These are phyloP conservation scores for Beta corolliflora DNA, from an alignment of 179 eudicot genomes.

Conservation along the genomic window DNA sequence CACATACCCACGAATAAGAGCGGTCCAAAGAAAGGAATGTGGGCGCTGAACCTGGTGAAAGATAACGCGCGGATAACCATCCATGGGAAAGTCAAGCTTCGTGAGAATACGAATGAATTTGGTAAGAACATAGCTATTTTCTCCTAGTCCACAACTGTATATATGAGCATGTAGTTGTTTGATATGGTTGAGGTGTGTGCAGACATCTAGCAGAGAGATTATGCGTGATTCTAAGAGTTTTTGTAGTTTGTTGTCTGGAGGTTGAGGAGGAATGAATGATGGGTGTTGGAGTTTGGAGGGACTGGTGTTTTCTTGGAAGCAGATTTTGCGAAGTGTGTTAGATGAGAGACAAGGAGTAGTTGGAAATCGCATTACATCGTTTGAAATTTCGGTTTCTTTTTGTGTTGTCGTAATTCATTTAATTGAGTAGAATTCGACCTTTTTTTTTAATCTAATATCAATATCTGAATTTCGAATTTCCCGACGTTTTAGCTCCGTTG, in stretches of 20 bases:
- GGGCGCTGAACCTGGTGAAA: slow-evolving; percentile 52
- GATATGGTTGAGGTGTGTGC: no score
- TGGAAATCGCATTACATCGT: slow-evolving; percentile 24
- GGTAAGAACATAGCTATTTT: slow-evolving; percentile 38
- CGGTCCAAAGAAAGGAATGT: slow-evolving; percentile 68
- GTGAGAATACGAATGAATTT: slow-evolving; percentile 66
- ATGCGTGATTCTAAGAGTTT: slow-evolving; percentile 43
- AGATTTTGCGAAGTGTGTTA: slow-evolving; percentile 18
- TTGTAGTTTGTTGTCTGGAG: not conserved
- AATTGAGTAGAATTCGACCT: no score
- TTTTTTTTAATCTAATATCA: no score
- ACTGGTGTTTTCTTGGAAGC: not conserved
- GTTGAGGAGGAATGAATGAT: not conserved
- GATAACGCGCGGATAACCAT: slow-evolving; percentile 39
- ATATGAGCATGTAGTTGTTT: slow-evolving; percentile 32
- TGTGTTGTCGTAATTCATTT: no score
- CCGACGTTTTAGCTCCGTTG: no score
- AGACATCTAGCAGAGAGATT: slow-evolving; percentile 36
- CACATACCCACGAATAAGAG: slow-evolving; percentile 65
- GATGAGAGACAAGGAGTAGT: slow-evolving; percentile 3
- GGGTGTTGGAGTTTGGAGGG: not conserved
- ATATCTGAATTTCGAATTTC: no score
- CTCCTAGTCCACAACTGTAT: slow-evolving; percentile 46
- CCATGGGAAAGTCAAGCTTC: slow-evolving; percentile 38
- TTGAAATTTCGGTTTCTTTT: not conserved